Conservation (phyloP, 202 grass and related monocot species). For the Panicum virgatum region DNA sequence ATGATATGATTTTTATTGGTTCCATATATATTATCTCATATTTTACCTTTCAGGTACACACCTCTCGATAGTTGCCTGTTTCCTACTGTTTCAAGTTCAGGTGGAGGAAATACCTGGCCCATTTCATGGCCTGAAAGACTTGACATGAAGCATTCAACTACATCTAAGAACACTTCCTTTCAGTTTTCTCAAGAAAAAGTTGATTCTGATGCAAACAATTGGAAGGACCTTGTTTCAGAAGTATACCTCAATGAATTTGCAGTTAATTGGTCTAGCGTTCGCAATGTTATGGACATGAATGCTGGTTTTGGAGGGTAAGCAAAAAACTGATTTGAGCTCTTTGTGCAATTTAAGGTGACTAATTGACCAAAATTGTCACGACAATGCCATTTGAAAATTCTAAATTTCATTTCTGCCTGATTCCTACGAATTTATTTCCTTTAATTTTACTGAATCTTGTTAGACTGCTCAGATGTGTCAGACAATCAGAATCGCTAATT, state of each 20-base stretch:
- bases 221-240: constrained; percentile 72
- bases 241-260: constrained; percentile 62
- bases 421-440: background rate
- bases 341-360: background rate
- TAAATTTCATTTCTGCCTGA: constrained; percentile 21
- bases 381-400: background rate
- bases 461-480: background rate
- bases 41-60: constrained; percentile 60
- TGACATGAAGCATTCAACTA: constrained; percentile 40
- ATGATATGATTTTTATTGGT: constrained; percentile 19
- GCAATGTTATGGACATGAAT: constrained; percentile 96
- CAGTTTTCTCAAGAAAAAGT: constrained; percentile 57
- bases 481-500: constrained; percentile 8
- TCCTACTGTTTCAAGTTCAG: constrained; percentile 46
- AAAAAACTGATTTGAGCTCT: background rate
- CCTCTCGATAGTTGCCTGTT: constrained; percentile 72
- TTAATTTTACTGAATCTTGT: constrained; percentile 7
- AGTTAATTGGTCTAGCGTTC: constrained; percentile 76
- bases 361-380: background rate
- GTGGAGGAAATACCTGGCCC: constrained; percentile 61
- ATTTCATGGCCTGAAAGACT: constrained; percentile 85
- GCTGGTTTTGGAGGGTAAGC: constrained; percentile 87
- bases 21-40: constrained; percentile 22
- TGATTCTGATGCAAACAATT: constrained; percentile 53
- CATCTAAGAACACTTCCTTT: constrained; percentile 31